Evolutionary conservation across 83 land plant species (phyloP).

Genomic region (Picea mariana): DNA sequence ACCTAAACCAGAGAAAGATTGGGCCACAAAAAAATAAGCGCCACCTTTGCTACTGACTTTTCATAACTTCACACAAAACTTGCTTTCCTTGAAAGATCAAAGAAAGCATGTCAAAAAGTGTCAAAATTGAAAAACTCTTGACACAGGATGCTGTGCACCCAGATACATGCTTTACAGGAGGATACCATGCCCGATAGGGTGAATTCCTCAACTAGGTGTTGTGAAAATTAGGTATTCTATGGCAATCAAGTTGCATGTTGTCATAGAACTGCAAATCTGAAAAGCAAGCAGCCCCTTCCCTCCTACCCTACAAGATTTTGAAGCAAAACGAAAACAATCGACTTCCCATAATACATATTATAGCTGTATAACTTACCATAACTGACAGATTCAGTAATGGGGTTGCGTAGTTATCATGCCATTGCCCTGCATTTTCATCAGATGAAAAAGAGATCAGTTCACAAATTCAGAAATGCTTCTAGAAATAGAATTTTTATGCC

Average conservation of each 20-base stretch:
- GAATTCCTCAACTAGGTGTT: not conserved
- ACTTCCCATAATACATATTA: conserved; percentile 8
- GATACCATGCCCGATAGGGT: conserved; percentile 7
- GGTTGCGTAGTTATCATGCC: conserved; percentile 8
- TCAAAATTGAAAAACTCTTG: conserved; percentile 7
- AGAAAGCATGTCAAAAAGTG: not conserved
- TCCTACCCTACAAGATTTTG: not conserved
- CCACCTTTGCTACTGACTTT: not conserved
- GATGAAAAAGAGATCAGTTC: not conserved
- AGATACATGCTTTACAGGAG: conserved; percentile 10
- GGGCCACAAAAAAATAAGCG: conserved; percentile 2
- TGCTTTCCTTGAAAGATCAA: conserved; percentile 9
- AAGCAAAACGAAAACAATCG: not conserved
- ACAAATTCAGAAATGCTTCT: not conserved
- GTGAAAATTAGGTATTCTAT: not conserved
- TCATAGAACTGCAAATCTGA: conserved; percentile 3
- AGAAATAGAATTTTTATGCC: not conserved
- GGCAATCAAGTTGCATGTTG: not conserved
- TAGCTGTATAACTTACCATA: not conserved
- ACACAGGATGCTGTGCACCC: conserved; percentile 7
- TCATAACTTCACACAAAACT: conserved; percentile 14
- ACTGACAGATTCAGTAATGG: not conserved
- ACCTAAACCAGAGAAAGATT: conserved; percentile 2
- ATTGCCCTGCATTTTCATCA: conserved; percentile 13
- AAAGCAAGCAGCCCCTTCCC: not conserved